Percentiles rank a stretch among this genome's conserved stretches.
phyloP scores from a whole-genome alignment of 306 rosid species.

The Vigna mungo region DNA sequence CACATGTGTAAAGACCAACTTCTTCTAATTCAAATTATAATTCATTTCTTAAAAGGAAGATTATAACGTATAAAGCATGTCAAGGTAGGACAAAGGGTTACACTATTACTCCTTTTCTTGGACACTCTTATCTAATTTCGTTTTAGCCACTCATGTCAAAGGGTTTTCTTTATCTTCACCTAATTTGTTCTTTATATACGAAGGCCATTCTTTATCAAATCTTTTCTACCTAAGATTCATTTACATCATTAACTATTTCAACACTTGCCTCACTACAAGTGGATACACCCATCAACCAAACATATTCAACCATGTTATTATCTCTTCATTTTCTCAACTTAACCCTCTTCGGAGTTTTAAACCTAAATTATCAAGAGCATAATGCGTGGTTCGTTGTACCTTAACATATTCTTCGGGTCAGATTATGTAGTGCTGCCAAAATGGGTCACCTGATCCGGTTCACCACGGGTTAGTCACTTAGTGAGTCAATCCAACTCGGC shows the following conservation, averaged over 20 bases:
- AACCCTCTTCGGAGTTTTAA: too few relatives aligned
- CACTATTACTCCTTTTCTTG: conserved; percentile 42
- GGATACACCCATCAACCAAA: conserved; percentile 16
- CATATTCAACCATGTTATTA: too few relatives aligned
- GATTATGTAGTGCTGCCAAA: background rate
- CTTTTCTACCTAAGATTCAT: conserved; percentile 25
- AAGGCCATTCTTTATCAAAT: conserved; percentile 35
- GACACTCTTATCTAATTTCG: conserved; percentile 44
- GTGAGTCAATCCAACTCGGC: too few relatives aligned
- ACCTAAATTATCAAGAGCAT: background rate
- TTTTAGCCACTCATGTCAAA: conserved; percentile 43
- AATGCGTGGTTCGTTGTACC: background rate
- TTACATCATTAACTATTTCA: background rate
- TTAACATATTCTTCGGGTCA: background rate
- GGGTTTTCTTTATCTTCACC: conserved; percentile 43
- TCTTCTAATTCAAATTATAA: conserved; percentile 43
- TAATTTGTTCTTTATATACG: conserved; percentile 39
- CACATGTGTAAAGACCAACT: conserved; percentile 44
- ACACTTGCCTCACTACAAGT: conserved; percentile 22
- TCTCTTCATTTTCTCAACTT: too few relatives aligned
- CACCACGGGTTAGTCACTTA: too few relatives aligned
- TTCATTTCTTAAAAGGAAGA: conserved; percentile 24
- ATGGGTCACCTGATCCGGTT: too few relatives aligned
- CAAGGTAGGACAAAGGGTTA: conserved; percentile 41
- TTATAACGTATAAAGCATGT: conserved; percentile 44